A percentile compares a stretch with the other conserved stretches of the same genome.
Evolutionary conservation across 202 grass and related monocot species (phyloP).

Genomic region (Saccharum hybrid): DNA sequence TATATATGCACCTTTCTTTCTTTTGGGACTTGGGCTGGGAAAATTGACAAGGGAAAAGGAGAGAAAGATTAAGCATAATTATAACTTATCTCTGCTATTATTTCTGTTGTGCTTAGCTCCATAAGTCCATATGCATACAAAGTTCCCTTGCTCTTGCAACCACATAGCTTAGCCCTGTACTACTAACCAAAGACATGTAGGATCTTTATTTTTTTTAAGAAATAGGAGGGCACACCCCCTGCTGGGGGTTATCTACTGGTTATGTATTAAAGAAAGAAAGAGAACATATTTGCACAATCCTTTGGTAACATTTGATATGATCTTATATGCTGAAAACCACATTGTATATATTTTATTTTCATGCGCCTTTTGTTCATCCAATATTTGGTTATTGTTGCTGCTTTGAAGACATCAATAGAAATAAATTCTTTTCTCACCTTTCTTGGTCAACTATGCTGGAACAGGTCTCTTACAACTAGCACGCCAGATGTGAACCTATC

Average conservation of each 20-base stretch:
- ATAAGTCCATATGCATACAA: background rate
- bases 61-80: constrained; percentile 34
- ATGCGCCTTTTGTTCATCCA: background rate
- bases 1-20: background rate
- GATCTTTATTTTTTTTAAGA: background rate
- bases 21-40: background rate
- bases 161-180: constrained; percentile 32
- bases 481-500: constrained; percentile 52
- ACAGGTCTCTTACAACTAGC: constrained; percentile 52
- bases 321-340: constrained; percentile 5
- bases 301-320: constrained; percentile 14
- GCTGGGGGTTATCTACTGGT: background rate
- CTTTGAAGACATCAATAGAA: constrained; percentile 1
- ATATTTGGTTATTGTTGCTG: constrained; percentile 11
- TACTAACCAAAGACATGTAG: background rate
- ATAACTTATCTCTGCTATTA: constrained; percentile 27
- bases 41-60: constrained; percentile 18
- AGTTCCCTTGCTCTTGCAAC: constrained; percentile 5
- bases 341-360: constrained; percentile 10
- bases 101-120: constrained; percentile 30
- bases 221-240: background rate
- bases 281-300: constrained; percentile 26
- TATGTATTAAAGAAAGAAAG: background rate
- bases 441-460: constrained; percentile 20
- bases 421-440: constrained; percentile 37